phyloP scores from a whole-genome alignment of 2,329 filamentous ascomycete species.

The Zymoseptoria passerinii region DNA sequence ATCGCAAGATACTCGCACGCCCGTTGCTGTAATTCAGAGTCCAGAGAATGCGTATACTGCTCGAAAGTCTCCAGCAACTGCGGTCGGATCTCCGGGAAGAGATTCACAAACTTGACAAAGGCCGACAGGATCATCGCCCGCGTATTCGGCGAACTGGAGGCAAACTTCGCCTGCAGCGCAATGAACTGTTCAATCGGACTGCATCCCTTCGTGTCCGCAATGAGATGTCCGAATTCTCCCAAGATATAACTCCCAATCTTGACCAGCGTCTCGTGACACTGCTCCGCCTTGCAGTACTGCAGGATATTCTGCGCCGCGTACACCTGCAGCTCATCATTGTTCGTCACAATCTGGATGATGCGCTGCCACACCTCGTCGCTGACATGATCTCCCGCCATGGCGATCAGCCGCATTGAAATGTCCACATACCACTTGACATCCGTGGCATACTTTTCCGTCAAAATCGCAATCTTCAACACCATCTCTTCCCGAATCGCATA shows the following conservation, averaged over 20 bases:
- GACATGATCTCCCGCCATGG: constrained; percentile 95
- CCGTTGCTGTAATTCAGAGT: constrained; percentile 90
- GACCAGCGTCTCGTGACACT: constrained; percentile 92
- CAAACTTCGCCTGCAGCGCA: constrained; percentile 82
- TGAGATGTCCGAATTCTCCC: constrained; percentile 92
- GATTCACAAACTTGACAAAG: constrained; percentile 95
- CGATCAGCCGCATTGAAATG: constrained; percentile 86
- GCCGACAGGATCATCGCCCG: constrained; percentile 89
- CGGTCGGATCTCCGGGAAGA: constrained; percentile 97
- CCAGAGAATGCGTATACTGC: constrained; percentile 85
- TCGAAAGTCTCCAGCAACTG: constrained; percentile 86
- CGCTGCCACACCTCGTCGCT: constrained; percentile 99
- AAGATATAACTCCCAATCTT: constrained; percentile 96
- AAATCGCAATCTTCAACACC: constrained; percentile 96
- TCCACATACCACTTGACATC: constrained; percentile 99
- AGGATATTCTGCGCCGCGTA: constrained; percentile 92
- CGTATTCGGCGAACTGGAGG: constrained; percentile 79
- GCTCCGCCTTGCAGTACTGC: constrained; percentile 83
- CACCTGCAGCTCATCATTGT: constrained; percentile 95
- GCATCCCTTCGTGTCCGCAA: constrained; percentile 84
- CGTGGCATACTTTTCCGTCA: constrained; percentile 97
- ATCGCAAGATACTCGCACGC: constrained; percentile 91
- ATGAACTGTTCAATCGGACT: constrained; percentile 97
- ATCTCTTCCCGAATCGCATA: constrained; percentile 98
- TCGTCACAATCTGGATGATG: constrained; percentile 97